phyloP scores from a whole-genome alignment of 2,329 filamentous ascomycete species.

The Claviceps pazoutovae region DNA sequence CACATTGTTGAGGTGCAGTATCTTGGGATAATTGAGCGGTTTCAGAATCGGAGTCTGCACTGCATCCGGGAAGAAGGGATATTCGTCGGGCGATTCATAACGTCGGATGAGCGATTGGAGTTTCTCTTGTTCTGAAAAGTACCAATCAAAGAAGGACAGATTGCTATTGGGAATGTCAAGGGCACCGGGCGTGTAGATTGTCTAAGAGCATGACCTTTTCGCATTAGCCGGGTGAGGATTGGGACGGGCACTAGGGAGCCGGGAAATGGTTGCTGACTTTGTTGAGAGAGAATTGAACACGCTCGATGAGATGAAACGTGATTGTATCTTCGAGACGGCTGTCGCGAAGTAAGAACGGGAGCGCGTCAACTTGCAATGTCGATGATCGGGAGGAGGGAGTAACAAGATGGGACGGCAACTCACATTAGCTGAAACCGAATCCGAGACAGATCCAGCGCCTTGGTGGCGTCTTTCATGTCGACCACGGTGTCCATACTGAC shows the following conservation, averaged over 20 bases:
- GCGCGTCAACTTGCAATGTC: background rate
- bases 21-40: constrained; percentile 72
- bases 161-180: constrained; percentile 59
- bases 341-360: constrained; percentile 1
- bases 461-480: constrained; percentile 70
- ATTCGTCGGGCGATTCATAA: constrained; percentile 92
- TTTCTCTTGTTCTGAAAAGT: constrained; percentile 77
- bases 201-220: constrained; percentile 22
- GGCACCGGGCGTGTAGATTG: constrained; percentile 73
- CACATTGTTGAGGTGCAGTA: constrained; percentile 78
- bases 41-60: constrained; percentile 73
- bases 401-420: constrained; percentile 14
- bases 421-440: constrained; percentile 93
- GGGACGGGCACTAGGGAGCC: background rate
- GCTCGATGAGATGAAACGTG: constrained; percentile 90
- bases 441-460: constrained; percentile 76
- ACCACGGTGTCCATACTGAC: constrained; percentile 73
- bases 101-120: constrained; percentile 87
- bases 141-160: constrained; percentile 86
- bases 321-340: constrained; percentile 97
- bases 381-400: background rate
- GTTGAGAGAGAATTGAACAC: constrained; percentile 94
- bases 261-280: constrained; percentile 17
- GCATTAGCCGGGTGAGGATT: background rate
- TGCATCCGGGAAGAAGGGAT: constrained; percentile 83